Evolutionary conservation across 768 basidiomycete species (phyloP).

Genomic region (Gautieria morchelliformis): DNA sequence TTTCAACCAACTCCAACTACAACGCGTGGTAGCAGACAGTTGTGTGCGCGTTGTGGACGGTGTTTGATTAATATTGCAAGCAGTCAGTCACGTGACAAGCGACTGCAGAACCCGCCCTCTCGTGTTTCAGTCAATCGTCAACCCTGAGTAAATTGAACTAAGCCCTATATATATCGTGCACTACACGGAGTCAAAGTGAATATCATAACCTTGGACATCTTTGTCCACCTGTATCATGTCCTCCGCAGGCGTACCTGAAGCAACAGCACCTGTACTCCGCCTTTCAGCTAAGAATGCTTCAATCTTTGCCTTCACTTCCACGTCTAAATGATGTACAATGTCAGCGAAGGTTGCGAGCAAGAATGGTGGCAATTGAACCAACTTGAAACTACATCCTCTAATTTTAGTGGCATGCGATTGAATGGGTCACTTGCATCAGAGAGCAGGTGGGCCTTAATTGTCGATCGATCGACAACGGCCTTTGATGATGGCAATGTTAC

Average conservation of each 20-base stretch:
- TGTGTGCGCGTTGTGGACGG: too few relatives aligned
- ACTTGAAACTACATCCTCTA: constrained; percentile 77
- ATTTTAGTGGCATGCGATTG: constrained; percentile 74
- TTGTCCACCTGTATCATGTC: constrained; percentile 25
- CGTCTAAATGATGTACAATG: constrained; percentile 33
- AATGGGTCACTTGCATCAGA: constrained; percentile 93
- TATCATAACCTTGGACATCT: neutral
- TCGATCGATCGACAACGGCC: constrained; percentile 72
- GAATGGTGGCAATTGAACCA: constrained; percentile 18
- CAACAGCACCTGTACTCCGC: constrained; percentile 25
- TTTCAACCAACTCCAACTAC: too few relatives aligned
- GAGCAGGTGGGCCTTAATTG: constrained; percentile 90
- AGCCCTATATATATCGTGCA: neutral
- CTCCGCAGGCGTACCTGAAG: constrained; percentile 11
- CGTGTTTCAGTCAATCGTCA: too few relatives aligned
- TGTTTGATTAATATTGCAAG: too few relatives aligned
- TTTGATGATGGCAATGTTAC: constrained; percentile 81
- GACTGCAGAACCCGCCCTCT: too few relatives aligned
- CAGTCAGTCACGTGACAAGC: too few relatives aligned
- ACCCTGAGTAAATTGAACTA: too few relatives aligned
- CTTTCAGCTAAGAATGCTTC: constrained; percentile 59
- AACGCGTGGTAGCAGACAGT: too few relatives aligned
- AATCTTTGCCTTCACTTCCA: constrained; percentile 66
- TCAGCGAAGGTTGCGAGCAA: constrained; percentile 2
- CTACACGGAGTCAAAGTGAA: neutral